A percentile compares a stretch with the other conserved stretches of the same genome.
phyloP scores from a whole-genome alignment of 2,329 filamentous ascomycete species.

The Falciphora oryzae region DNA sequence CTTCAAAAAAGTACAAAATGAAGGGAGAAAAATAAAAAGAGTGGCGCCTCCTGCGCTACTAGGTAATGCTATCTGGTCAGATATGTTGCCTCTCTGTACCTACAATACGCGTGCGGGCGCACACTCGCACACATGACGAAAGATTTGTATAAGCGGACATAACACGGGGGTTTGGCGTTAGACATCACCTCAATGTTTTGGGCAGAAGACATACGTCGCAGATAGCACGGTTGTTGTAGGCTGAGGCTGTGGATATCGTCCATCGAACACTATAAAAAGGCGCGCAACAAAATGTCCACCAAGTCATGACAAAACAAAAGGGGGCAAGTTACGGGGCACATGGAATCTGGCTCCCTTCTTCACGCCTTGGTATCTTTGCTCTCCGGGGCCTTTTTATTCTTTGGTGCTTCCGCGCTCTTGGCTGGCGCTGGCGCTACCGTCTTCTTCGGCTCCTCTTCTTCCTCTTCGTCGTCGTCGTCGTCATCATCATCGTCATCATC shows the following conservation, averaged over 20 bases:
- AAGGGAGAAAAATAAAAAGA: neutral
- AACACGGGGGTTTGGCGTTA: too few species aligned
- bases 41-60: neutral
- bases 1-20: neutral
- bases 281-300: too few species aligned
- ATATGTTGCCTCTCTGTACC: too few species aligned
- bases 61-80: neutral
- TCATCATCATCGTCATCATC: constrained; percentile 25
- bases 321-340: too few species aligned
- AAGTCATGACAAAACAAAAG: neutral
- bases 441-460: constrained; percentile 24
- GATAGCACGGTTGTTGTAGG: too few species aligned
- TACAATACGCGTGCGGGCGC: too few species aligned
- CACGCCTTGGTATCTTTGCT: constrained; percentile 14
- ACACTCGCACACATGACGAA: neutral
- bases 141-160: too few species aligned
- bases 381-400: neutral
- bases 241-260: too few species aligned
- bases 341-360: neutral
- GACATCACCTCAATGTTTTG: too few species aligned
- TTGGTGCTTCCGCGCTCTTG: neutral
- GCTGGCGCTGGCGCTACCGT: constrained; percentile 16
- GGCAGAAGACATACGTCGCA: too few species aligned
- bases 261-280: neutral
- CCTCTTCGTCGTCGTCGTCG: constrained; percentile 18